Evolutionary conservation across 306 rosid species (phyloP).

Genomic region (Dicorynia guianensis): DNA sequence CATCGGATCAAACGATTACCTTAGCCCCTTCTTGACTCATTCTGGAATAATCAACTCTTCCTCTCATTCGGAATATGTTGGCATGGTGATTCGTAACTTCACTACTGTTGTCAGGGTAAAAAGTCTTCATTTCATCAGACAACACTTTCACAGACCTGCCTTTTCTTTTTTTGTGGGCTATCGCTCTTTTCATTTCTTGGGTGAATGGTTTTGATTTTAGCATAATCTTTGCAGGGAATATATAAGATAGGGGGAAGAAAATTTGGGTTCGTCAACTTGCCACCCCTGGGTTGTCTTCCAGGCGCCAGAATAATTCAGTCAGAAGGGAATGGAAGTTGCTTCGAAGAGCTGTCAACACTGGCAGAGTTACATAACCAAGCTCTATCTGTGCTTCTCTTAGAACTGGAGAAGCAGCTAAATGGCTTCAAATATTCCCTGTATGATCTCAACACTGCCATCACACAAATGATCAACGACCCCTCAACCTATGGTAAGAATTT

Average conservation of each 20-base stretch:
- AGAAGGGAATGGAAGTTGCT: slow-evolving; percentile 57
- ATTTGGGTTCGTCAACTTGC: slow-evolving; percentile 74
- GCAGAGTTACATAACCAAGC: slow-evolving; percentile 63
- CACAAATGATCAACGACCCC: slow-evolving; percentile 63
- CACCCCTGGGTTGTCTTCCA: slow-evolving; percentile 73
- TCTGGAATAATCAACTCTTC: slow-evolving; percentile 57
- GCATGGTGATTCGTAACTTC: slow-evolving; percentile 71
- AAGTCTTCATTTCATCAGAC: not conserved
- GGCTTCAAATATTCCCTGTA: slow-evolving; percentile 80
- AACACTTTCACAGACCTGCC: no score
- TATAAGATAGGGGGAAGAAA: slow-evolving; percentile 76
- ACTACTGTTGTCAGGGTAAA: slow-evolving; percentile 64
- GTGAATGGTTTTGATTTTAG: not conserved
- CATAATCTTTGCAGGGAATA: slow-evolving; percentile 59
- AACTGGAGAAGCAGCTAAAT: slow-evolving; percentile 52
- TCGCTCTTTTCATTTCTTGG: no score
- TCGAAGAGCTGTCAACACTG: slow-evolving; percentile 57
- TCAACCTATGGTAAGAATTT: slow-evolving; percentile 59
- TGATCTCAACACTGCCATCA: slow-evolving; percentile 53
- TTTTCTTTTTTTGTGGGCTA: no score
- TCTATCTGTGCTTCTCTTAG: slow-evolving; percentile 48
- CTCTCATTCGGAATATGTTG: slow-evolving; percentile 63
- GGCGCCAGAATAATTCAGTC: slow-evolving; percentile 58
- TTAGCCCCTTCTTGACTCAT: slow-evolving; percentile 56
- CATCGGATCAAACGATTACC: slow-evolving; percentile 81